Evolutionary conservation across 2,329 filamentous ascomycete species (phyloP), one percentile per base, ranked within the genome.

Genomic region (Seiridium cupressi): DNA sequence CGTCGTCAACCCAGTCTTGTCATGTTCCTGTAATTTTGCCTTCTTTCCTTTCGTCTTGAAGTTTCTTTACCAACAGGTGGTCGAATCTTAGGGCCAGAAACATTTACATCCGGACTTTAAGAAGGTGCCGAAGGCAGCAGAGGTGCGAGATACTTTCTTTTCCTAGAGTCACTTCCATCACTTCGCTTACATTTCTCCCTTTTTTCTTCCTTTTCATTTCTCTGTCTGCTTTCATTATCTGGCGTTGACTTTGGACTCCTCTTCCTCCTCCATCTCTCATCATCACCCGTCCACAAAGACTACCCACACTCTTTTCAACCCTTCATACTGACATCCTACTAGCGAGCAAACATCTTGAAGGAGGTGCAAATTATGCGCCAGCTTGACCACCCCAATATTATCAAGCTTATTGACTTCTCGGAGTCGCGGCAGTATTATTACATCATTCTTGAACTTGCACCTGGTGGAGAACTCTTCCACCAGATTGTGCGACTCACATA

Each of bases 361-460:
- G 95, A 99, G 76, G 95, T 99, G 11, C 92, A 97, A 71, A 99
- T 99, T 68, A 99, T 99, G 94, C 92, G 93, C 64, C 91, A 96
- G 70, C 83, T 99, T 53, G 93, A 98, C 66, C 95, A 99, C 68
- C 93, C 94, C 63, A 98, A 98, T 73, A 95, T 99, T 62, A 88
- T 97, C 75, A 94, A 92, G 73, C 86, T 99, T 60, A 84, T 98
- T 69, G 92, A 97, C 70, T 98, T 98, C 72, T 90, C 90, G 64
- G 95, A 99, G 76, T 96, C 93, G 1, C 85, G 86, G 61, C 93
- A 98, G 74, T 97, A 97, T 74, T 98, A 98, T 77, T 99, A 96
- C 79, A 97, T 99, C 68, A 88, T 99, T 48, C 86, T 99, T 46
- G 95, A 99, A 77, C 84, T 98, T 48, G 96, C 94, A 60, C 93